Evolutionary conservation across 2,329 filamentous ascomycete species (phyloP).

Genomic region (Stachybotrys elegans): DNA sequence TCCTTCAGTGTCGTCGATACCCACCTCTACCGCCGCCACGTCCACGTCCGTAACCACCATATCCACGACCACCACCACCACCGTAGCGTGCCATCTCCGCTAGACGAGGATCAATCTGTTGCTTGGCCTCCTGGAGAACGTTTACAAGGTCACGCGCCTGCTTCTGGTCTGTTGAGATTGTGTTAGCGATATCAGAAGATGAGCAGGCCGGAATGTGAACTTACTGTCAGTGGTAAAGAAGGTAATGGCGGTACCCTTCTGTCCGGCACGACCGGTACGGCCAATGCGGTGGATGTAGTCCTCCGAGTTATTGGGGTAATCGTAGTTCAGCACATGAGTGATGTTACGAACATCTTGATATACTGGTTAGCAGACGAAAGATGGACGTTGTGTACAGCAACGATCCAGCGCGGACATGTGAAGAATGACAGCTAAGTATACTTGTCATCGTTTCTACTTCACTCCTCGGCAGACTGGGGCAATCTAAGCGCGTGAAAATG

Average conservation of each 20-base stretch:
- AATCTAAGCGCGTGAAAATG: slow-evolving; percentile 54
- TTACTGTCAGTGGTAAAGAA: slow-evolving; percentile 99
- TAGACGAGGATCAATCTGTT: slow-evolving; percentile 93
- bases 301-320: slow-evolving; percentile 98
- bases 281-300: slow-evolving; percentile 98
- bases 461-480: slow-evolving; percentile 54
- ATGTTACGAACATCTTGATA: slow-evolving; percentile 99
- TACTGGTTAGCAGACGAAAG: slow-evolving; percentile 72
- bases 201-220: slow-evolving; percentile 37
- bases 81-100: slow-evolving; percentile 93
- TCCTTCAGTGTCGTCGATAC: slow-evolving; percentile 30
- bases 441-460: slow-evolving; percentile 44
- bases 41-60: slow-evolving; percentile 66
- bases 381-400: slow-evolving; percentile 48
- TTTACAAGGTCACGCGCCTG: slow-evolving; percentile 94
- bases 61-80: slow-evolving; percentile 70
- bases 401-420: slow-evolving; percentile 52
- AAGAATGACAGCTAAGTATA: slow-evolving; percentile 42
- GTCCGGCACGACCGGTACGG: slow-evolving; percentile 91
- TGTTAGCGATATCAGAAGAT: slow-evolving; percentile 12
- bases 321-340: slow-evolving; percentile 99
- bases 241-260: slow-evolving; percentile 92
- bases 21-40: slow-evolving; percentile 49
- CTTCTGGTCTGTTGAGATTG: slow-evolving; percentile 63
- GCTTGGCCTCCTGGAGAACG: slow-evolving; percentile 93